These are phyloP conservation scores for Leccinum griseonigrum DNA, from an alignment of 1,284 basidiomycete species.

Conservation along the genomic window DNA sequence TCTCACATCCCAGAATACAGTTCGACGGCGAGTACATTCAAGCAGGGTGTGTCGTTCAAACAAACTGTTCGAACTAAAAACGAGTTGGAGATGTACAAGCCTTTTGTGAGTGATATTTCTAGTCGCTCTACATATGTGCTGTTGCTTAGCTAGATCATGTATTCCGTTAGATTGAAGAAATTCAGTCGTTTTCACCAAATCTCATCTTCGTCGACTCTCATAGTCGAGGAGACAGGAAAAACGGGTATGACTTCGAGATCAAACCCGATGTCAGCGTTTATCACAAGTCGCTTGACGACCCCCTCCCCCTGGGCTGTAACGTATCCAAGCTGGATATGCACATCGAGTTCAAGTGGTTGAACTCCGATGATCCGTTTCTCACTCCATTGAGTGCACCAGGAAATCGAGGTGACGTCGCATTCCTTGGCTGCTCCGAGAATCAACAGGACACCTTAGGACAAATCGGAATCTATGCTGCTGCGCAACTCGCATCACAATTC, in stretches of 20 bases:
- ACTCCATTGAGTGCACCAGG: not conserved
- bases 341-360: not conserved
- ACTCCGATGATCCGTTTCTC: not conserved
- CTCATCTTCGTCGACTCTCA: not conserved
- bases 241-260: not conserved
- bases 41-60: not conserved
- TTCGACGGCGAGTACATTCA: too few relatives aligned
- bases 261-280: not conserved
- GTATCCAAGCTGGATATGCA: not conserved
- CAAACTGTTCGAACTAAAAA: not conserved
- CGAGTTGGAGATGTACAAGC: not conserved
- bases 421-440: not conserved
- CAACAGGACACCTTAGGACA: not conserved
- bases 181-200: not conserved
- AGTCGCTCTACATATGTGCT: not conserved
- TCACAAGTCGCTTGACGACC: not conserved
- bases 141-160: not conserved
- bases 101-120: not conserved
- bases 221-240: not conserved
- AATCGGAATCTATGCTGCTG: not conserved
- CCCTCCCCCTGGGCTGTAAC: not conserved
- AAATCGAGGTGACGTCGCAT: not conserved
- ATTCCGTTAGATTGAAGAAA: not conserved
- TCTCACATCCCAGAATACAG: not conserved
- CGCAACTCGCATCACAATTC: not conserved